Conservation (phyloP, 2,329 filamentous ascomycete species). For the Colletotrichum cereale region DNA sequence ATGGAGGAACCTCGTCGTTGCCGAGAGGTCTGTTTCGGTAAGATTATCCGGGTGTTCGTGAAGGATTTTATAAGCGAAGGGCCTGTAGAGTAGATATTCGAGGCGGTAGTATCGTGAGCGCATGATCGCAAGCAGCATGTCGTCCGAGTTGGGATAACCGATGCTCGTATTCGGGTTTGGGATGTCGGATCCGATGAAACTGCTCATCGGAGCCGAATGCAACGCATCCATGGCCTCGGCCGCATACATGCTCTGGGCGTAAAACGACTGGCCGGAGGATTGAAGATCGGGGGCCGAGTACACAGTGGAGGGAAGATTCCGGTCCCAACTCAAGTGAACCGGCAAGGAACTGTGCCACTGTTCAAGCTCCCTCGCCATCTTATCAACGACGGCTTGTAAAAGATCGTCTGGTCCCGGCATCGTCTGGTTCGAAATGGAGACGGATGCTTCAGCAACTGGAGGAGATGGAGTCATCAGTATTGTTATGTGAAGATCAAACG, state of each 20-base stretch:
- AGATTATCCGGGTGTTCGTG: slow-evolving; percentile 65
- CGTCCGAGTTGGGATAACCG: slow-evolving; percentile 10
- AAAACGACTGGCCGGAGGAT: slow-evolving; percentile 15
- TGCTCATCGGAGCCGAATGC: neutral
- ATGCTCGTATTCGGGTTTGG: neutral
- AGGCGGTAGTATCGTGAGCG: slow-evolving; percentile 71
- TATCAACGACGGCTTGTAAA: slow-evolving; percentile 47
- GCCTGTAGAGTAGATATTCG: slow-evolving; percentile 68
- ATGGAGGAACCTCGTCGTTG: slow-evolving; percentile 68
- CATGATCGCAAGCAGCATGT: slow-evolving; percentile 66
- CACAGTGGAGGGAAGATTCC: slow-evolving; percentile 59
- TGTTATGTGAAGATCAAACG: neutral
- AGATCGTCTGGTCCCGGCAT: slow-evolving; percentile 22
- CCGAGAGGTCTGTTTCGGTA: slow-evolving; percentile 65
- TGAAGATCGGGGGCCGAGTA: slow-evolving; percentile 50
- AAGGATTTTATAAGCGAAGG: slow-evolving; percentile 70
- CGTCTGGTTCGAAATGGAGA: slow-evolving; percentile 1
- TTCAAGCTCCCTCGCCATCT: slow-evolving; percentile 66
- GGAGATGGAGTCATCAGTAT: slow-evolving; percentile 27
- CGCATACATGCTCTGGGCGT: slow-evolving; percentile 52
- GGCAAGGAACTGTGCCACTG: slow-evolving; percentile 68
- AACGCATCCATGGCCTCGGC: slow-evolving; percentile 53
- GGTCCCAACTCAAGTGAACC: slow-evolving; percentile 67
- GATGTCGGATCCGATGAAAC: neutral
- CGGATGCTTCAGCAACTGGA: slow-evolving; percentile 16